phyloP scores from a whole-genome alignment of 208 protist genomes.

The Lotmaria passim region DNA sequence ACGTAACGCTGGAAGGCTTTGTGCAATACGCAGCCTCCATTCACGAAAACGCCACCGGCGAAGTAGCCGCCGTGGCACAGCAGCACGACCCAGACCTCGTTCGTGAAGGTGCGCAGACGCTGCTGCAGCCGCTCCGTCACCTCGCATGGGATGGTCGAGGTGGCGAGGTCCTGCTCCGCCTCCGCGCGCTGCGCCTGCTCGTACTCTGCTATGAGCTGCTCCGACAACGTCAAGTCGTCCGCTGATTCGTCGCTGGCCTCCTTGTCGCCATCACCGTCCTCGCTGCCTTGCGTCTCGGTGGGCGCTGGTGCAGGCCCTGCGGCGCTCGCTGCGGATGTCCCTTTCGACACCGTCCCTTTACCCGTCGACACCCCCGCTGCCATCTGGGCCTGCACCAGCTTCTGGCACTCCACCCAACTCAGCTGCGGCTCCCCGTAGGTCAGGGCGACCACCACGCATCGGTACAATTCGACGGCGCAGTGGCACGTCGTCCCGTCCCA shows the following conservation, averaged over 20 bases:
- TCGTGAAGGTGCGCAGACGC: slow-evolving; percentile 45
- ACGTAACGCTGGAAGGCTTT: slow-evolving; percentile 92
- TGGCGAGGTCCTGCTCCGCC: slow-evolving; percentile 40
- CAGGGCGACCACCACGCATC: slow-evolving; percentile 62
- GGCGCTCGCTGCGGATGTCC: neutral
- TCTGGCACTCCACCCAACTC: slow-evolving; percentile 29
- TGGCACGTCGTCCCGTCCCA: slow-evolving; percentile 57
- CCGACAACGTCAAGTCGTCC: slow-evolving; percentile 53
- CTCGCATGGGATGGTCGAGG: slow-evolving; percentile 37
- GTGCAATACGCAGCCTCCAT: slow-evolving; percentile 66
- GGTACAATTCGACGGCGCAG: slow-evolving; percentile 70
- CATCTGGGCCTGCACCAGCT: slow-evolving; percentile 3
- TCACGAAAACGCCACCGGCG: slow-evolving; percentile 79
- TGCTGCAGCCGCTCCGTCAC: slow-evolving; percentile 28
- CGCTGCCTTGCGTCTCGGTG: neutral
- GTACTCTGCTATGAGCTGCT: slow-evolving; percentile 76
- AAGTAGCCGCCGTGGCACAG: slow-evolving; percentile 92
- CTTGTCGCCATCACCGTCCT: neutral
- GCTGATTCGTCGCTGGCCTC: slow-evolving; percentile 12
- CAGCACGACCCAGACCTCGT: slow-evolving; percentile 71
- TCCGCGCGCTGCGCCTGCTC: slow-evolving; percentile 50
- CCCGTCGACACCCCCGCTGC: neutral
- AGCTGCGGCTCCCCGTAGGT: slow-evolving; percentile 22
- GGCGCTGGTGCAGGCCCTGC: neutral
- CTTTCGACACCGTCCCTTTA: slow-evolving; percentile 1